These are phyloP conservation scores for Phytopythium boreale DNA, from an alignment of 352 stramenopile genomes.

Conservation along the genomic window DNA sequence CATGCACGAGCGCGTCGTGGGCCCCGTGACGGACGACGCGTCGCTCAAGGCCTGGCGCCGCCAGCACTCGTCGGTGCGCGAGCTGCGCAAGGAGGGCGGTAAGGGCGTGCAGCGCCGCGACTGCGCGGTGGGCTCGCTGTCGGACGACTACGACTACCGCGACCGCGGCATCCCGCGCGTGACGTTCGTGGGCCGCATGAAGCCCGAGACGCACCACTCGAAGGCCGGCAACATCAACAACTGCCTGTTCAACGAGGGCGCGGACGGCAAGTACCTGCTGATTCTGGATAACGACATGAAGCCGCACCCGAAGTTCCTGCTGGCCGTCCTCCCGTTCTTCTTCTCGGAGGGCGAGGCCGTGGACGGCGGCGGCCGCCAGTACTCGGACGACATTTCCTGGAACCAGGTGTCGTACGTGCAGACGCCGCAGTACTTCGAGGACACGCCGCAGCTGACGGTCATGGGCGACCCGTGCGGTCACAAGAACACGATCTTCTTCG, in stretches of 20 bases:
- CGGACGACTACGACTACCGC: slow-evolving; percentile 90
- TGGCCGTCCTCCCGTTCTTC: slow-evolving; percentile 86
- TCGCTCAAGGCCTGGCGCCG: slow-evolving; percentile 82
- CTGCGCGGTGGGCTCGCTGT: slow-evolving; percentile 83
- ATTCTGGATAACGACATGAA: slow-evolving; percentile 94
- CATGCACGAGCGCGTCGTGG: slow-evolving; percentile 86
- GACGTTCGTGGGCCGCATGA: slow-evolving; percentile 87
- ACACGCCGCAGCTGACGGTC: slow-evolving; percentile 77
- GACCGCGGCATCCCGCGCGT: slow-evolving; percentile 83
- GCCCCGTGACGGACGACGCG: slow-evolving; percentile 70
- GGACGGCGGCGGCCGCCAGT: slow-evolving; percentile 77
- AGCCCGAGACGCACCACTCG: slow-evolving; percentile 86
- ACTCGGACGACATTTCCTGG: slow-evolving; percentile 88
- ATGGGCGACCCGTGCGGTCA: slow-evolving; percentile 88
- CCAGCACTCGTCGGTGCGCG: slow-evolving; percentile 82
- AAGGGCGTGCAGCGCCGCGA: slow-evolving; percentile 83
- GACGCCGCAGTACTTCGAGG: slow-evolving; percentile 89
- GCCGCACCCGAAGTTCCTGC: slow-evolving; percentile 85
- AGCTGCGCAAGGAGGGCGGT: slow-evolving; percentile 76
- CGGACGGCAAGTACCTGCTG: slow-evolving; percentile 85
- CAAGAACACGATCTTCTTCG: slow-evolving; percentile 91
- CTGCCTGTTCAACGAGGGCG: slow-evolving; percentile 86
- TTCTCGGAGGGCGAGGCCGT: slow-evolving; percentile 87
- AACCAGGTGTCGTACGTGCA: slow-evolving; percentile 90
- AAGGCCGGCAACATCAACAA: slow-evolving; percentile 94